Evolutionary conservation across 1,139 yeast genomes (phyloP).

Genomic region (Pichia sp.): DNA sequence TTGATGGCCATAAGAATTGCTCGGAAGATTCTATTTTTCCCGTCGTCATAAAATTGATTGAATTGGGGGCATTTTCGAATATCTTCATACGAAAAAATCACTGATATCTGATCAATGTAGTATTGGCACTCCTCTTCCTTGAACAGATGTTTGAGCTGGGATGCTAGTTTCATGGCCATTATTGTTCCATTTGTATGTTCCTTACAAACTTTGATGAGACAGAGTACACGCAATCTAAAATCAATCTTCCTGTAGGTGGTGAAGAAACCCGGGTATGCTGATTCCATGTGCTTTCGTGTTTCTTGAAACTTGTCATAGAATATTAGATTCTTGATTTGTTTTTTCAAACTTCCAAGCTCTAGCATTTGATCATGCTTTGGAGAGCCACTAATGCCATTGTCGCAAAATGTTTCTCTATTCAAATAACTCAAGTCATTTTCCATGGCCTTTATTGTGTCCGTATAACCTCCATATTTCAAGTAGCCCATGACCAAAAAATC

Average conservation of each 20-base stretch:
- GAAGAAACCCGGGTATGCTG: conserved; percentile 34
- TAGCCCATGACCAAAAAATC: conserved; percentile 61
- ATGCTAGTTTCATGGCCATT: conserved; percentile 42
- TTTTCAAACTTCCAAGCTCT: conserved; percentile 8
- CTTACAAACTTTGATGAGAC: conserved; percentile 30
- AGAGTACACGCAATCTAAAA: conserved; percentile 49
- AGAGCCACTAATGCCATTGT: background rate
- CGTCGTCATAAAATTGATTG: conserved; percentile 30
- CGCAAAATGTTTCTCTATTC: conserved; percentile 1
- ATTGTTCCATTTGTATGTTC: background rate
- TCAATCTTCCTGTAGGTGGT: conserved; percentile 33
- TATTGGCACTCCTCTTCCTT: conserved; percentile 25
- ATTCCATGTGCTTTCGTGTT: conserved; percentile 15
- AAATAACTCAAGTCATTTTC: conserved; percentile 35
- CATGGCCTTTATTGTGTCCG: conserved; percentile 61
- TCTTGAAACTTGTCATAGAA: conserved; percentile 15
- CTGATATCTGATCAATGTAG: conserved; percentile 36
- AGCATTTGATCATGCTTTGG: conserved; percentile 1
- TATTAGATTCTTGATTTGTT: conserved; percentile 10
- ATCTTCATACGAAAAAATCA: conserved; percentile 46
- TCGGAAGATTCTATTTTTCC: conserved; percentile 34
- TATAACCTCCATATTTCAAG: conserved; percentile 66
- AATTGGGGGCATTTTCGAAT: conserved; percentile 31
- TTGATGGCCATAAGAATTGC: conserved; percentile 36
- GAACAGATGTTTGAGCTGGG: conserved; percentile 35